A percentile compares a stretch with the other conserved stretches of the same genome.
phyloP scores from a whole-genome alignment of 352 stramenopile species.

The Globisporangium cystogenes region DNA sequence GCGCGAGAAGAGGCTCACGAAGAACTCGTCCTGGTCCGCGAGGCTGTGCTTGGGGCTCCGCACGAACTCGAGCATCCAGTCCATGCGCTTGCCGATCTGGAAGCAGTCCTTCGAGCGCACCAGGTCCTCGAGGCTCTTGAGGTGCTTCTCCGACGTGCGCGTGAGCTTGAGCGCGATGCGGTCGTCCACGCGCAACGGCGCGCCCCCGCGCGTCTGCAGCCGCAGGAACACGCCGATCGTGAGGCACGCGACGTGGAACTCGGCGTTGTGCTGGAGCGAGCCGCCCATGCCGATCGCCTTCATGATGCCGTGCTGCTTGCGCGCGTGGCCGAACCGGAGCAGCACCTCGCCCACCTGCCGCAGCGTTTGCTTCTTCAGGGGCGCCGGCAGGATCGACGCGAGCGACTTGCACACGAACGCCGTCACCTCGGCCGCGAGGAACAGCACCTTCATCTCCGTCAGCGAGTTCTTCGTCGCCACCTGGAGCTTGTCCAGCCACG shows the following conservation, averaged over 20 bases:
- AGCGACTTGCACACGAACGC: slow-evolving; percentile 68
- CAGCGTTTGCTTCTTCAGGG: slow-evolving; percentile 76
- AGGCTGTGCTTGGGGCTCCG: slow-evolving; percentile 61
- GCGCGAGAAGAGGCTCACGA: slow-evolving; percentile 76
- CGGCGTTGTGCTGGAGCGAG: slow-evolving; percentile 63
- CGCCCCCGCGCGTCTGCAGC: slow-evolving; percentile 68
- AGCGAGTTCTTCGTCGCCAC: slow-evolving; percentile 30
- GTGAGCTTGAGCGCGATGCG: slow-evolving; percentile 78
- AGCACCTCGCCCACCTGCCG: slow-evolving; percentile 60
- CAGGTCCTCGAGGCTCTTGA: slow-evolving; percentile 63
- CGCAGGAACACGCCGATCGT: slow-evolving; percentile 71
- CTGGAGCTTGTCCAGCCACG: slow-evolving; percentile 67
- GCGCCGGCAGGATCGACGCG: slow-evolving; percentile 43
- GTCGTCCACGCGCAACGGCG: slow-evolving; percentile 61
- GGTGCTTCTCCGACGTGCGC: slow-evolving; percentile 73
- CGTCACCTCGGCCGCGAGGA: slow-evolving; percentile 66
- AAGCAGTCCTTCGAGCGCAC: slow-evolving; percentile 78
- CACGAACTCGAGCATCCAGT: slow-evolving; percentile 68
- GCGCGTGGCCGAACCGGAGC: slow-evolving; percentile 55
- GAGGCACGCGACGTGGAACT: slow-evolving; percentile 78
- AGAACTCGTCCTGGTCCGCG: slow-evolving; percentile 83
- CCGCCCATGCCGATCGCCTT: slow-evolving; percentile 79
- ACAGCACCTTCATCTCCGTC: slow-evolving; percentile 82
- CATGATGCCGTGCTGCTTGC: slow-evolving; percentile 80
- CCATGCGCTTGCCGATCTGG: slow-evolving; percentile 62